These are phyloP conservation scores for Typha latifolia DNA, from an alignment of 176 grass and related monocot species.

Conservation along the genomic window DNA sequence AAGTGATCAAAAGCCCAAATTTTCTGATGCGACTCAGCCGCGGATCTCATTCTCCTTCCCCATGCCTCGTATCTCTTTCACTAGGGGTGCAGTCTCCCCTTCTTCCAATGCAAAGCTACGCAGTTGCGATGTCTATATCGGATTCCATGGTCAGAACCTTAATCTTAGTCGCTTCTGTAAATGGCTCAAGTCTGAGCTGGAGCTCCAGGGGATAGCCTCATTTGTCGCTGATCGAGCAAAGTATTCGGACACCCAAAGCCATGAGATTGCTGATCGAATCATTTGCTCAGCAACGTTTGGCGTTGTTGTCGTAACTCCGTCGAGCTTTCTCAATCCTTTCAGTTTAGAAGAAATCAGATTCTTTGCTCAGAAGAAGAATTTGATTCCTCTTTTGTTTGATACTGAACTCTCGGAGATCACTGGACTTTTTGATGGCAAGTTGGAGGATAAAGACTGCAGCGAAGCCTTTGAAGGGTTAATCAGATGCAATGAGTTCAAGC, in stretches of 20 bases:
- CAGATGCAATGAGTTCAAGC: slow-evolving; percentile 74
- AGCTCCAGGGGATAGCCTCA: slow-evolving; percentile 91
- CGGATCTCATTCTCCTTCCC: slow-evolving; percentile 94
- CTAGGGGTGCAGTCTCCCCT: slow-evolving; percentile 57
- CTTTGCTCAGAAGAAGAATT: slow-evolving; percentile 97
- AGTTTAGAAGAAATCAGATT: slow-evolving; percentile 94
- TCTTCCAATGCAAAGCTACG: slow-evolving; percentile 87
- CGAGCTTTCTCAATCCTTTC: slow-evolving; percentile 72
- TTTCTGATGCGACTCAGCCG: slow-evolving; percentile 48
- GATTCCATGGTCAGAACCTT: slow-evolving; percentile 64
- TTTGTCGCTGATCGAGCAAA: slow-evolving; percentile 78
- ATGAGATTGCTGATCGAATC: slow-evolving; percentile 83
- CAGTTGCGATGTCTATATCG: slow-evolving; percentile 90
- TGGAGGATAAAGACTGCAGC: slow-evolving; percentile 80
- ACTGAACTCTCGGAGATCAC: slow-evolving; percentile 57
- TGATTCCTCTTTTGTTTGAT: slow-evolving; percentile 76
- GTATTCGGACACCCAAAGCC: slow-evolving; percentile 83
- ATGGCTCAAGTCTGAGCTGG: slow-evolving; percentile 93
- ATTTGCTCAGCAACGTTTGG: slow-evolving; percentile 80
- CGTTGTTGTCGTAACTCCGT: slow-evolving; percentile 64
- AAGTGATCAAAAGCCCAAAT: slow-evolving; percentile 57
- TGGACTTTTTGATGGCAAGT: slow-evolving; percentile 52
- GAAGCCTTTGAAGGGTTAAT: slow-evolving; percentile 86
- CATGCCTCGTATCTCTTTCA: slow-evolving; percentile 75
- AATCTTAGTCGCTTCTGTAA: slow-evolving; percentile 80